Percentiles rank a stretch among this genome's conserved stretches.
These are phyloP conservation scores for Xylaria sp. DNA, from an alignment of 2,329 filamentous ascomycete genomes.

Conservation along the genomic window DNA sequence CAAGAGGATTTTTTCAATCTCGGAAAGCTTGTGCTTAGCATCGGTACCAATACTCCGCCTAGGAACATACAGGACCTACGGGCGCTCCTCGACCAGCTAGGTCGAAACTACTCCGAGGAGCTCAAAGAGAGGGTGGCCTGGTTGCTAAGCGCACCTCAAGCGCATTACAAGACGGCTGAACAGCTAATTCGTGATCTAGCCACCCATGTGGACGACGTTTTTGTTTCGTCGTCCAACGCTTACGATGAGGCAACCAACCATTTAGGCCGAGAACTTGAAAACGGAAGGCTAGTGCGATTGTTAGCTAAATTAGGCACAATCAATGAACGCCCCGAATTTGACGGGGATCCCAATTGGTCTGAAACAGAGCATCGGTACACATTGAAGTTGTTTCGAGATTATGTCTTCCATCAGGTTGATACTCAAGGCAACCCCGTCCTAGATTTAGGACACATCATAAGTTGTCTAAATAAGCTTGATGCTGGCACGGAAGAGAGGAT, in stretches of 20 bases:
- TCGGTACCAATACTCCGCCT: slow-evolving; percentile 75
- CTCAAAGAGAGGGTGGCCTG: slow-evolving; percentile 83
- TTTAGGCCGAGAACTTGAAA: slow-evolving; percentile 85
- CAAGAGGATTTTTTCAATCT: slow-evolving; percentile 88
- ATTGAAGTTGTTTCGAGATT: slow-evolving; percentile 94
- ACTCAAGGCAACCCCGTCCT: slow-evolving; percentile 82
- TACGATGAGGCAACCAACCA: slow-evolving; percentile 79
- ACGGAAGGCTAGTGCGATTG: slow-evolving; percentile 83
- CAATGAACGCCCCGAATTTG: slow-evolving; percentile 89
- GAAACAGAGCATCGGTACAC: slow-evolving; percentile 93
- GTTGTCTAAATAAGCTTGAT: slow-evolving; percentile 90
- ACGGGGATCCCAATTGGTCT: slow-evolving; percentile 82
- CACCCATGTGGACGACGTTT: slow-evolving; percentile 76
- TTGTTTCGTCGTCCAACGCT: slow-evolving; percentile 82
- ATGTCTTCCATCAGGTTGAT: slow-evolving; percentile 96
- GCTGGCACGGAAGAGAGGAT: slow-evolving; percentile 88
- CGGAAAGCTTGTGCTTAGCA: slow-evolving; percentile 82
- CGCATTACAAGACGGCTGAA: slow-evolving; percentile 75
- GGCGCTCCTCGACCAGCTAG: slow-evolving; percentile 79
- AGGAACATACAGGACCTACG: slow-evolving; percentile 68
- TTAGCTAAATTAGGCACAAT: slow-evolving; percentile 85
- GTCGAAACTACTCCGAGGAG: slow-evolving; percentile 79
- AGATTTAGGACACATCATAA: slow-evolving; percentile 87
- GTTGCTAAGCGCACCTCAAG: slow-evolving; percentile 75
- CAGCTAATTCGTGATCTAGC: slow-evolving; percentile 83